These are phyloP conservation scores for Craspedostauros australis DNA, from an alignment of 108 stramenopile species.

Conservation along the genomic window DNA sequence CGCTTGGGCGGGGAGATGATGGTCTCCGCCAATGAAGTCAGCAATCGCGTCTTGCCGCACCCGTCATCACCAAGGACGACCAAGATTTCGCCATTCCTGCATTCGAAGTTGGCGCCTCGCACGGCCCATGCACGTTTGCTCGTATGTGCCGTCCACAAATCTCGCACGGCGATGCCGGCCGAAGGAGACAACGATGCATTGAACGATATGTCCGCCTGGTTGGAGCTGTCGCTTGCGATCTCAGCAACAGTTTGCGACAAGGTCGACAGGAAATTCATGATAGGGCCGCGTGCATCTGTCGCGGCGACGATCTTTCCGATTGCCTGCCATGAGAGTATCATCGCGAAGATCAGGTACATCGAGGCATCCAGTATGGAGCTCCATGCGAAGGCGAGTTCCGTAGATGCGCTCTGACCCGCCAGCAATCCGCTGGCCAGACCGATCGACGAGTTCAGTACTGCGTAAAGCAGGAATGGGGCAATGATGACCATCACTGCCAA, in stretches of 20 bases:
- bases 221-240: slow-evolving; percentile 25
- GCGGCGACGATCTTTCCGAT: slow-evolving; percentile 24
- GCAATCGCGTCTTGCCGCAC: slow-evolving; percentile 64
- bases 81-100: slow-evolving; percentile 67
- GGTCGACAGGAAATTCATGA: slow-evolving; percentile 36
- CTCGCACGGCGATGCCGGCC: slow-evolving; percentile 60
- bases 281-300: slow-evolving; percentile 10
- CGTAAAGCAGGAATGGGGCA: too few relatives aligned
- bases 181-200: slow-evolving; percentile 55
- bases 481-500: too few relatives aligned
- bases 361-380: slow-evolving; percentile 54
- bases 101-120: slow-evolving; percentile 67
- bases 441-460: too few relatives aligned
- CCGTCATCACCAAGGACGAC: slow-evolving; percentile 72
- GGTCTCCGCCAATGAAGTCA: slow-evolving; percentile 73
- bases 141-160: slow-evolving; percentile 83
- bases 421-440: too few relatives aligned
- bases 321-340: slow-evolving; percentile 35
- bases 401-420: too few relatives aligned
- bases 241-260: slow-evolving; percentile 42
- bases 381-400: slow-evolving; percentile 33
- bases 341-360: slow-evolving; percentile 38
- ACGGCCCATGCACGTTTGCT: slow-evolving; percentile 72
- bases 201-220: slow-evolving; percentile 22
- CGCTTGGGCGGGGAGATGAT: slow-evolving; percentile 55